Base-by-base conservation (phyloP, 768 basidiomycete genomes). In the Daedalea quercina region DNA sequence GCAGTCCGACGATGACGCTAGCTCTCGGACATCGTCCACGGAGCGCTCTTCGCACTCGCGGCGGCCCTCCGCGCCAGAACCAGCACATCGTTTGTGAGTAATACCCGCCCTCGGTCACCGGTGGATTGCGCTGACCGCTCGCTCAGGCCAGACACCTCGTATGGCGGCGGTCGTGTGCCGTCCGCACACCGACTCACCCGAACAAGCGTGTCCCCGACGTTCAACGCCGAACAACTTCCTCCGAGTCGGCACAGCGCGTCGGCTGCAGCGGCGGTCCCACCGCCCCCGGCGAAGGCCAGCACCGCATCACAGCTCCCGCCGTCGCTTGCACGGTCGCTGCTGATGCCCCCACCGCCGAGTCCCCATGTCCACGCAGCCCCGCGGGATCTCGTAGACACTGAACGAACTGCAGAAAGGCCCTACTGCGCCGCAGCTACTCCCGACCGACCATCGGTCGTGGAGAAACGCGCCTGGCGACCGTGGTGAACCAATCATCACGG, bases 1-100 rank as follows among this genome's bases (percentile, higher is more conserved):
- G n/a, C 76, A 72, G 52, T 73, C 76, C 56, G 79, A 82, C 20
- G 82, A 83, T 47, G 26, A 37, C 44, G 22, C 45, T 42, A 48
- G 49, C 37, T 40, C 37, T 40, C 37, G 37, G 15, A 40, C 37
- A 19, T 19, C 52, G 37, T 22, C 47, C 20, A 42, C 52, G 40
- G 55, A 53, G 31, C 33, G 37, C 42, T 22, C n/a, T 22, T 28
- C 54, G 50, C 52, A 53, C n/a, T 49, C 50, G 44, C 47, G 58
- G 41, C 58, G 37, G 17, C 37, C 54, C 35, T 54, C 50, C 43
- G 20, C 52, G 46, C 54, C 50, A 44, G 54, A 49, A 31, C 46
- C 54, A 15, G 19, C 45, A 31, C 31, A 51, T 24, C 33, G 47
- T 19, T 23, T 42, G 58, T 59, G 22, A 51, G 53, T 15, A 19